Percentiles rank a stretch among this genome's conserved stretches.
phyloP scores from a whole-genome alignment of 352 stramenopile species.

The Phytophthora crassamura region DNA sequence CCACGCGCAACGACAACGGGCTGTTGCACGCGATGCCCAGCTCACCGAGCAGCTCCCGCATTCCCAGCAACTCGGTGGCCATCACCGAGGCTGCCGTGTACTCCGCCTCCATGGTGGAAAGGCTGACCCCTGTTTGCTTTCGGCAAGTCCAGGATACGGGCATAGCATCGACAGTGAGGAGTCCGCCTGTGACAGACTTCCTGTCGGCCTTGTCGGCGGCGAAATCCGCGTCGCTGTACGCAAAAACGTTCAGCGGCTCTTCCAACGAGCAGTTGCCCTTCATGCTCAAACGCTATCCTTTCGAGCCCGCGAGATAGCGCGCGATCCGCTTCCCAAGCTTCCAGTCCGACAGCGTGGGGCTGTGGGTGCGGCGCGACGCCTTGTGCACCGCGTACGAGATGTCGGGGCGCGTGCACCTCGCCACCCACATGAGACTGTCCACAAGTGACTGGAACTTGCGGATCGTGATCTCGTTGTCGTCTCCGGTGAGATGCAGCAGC shows the following conservation, averaged over 20 bases:
- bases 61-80: conserved; percentile 14
- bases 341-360: too few relatives aligned
- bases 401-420: too few relatives aligned
- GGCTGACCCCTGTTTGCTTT: conserved; percentile 15
- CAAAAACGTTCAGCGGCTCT: neutral
- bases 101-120: conserved; percentile 35
- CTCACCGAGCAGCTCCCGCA: conserved; percentile 18
- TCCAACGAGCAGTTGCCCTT: too few relatives aligned
- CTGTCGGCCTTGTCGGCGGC: conserved; percentile 25
- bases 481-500: too few relatives aligned
- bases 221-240: conserved; percentile 38
- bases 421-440: too few relatives aligned
- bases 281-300: too few relatives aligned
- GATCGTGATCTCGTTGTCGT: too few relatives aligned
- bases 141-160: conserved; percentile 2
- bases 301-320: too few relatives aligned
- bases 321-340: too few relatives aligned
- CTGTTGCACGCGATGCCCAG: neutral
- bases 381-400: too few relatives aligned
- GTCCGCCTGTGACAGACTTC: conserved; percentile 28
- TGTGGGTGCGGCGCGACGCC: too few relatives aligned
- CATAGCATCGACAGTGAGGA: conserved; percentile 26
- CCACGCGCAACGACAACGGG: neutral
- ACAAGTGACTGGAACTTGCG: too few relatives aligned
- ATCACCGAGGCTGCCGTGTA: conserved; percentile 18